A percentile compares a stretch with the other conserved stretches of the same genome.
phyloP scores from a whole-genome alignment of 371 early-diverging fungal genomes.

The Actinomucor elegans region DNA sequence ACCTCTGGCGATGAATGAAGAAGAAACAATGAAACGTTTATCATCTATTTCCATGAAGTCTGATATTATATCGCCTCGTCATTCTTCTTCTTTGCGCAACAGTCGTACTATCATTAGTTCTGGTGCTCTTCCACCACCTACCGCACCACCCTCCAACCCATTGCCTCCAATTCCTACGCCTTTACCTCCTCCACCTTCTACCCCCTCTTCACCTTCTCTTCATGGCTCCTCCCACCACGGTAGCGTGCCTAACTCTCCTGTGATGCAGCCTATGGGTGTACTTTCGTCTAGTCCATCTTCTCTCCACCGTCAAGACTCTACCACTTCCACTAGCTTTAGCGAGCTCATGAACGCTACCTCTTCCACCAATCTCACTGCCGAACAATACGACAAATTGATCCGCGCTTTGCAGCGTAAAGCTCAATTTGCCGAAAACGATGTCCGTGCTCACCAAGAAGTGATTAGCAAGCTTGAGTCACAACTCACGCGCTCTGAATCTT shows the following conservation, averaged over 20 bases:
- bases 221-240: neutral
- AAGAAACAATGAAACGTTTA: constrained; percentile 18
- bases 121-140: constrained; percentile 32
- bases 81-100: constrained; percentile 18
- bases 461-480: constrained; percentile 45
- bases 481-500: constrained; percentile 37
- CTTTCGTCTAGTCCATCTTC: constrained; percentile 1
- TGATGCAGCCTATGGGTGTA: neutral
- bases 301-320: constrained; percentile 23
- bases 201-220: constrained; percentile 8
- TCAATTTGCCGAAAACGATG: constrained; percentile 41
- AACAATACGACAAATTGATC: constrained; percentile 49
- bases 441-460: constrained; percentile 42
- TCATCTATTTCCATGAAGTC: constrained; percentile 24
- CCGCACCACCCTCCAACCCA: constrained; percentile 51
- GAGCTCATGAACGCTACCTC: constrained; percentile 18
- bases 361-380: constrained; percentile 28
- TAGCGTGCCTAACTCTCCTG: constrained; percentile 10
- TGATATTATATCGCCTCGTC: constrained; percentile 9
- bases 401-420: constrained; percentile 49
- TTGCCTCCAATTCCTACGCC: constrained; percentile 51
- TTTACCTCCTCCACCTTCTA: constrained; percentile 27
- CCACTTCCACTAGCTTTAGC: constrained; percentile 25
- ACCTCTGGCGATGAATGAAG: neutral
- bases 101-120: constrained; percentile 7